Evolutionary conservation across 208 protist species (phyloP), one percentile per base, ranked within the genome.

Genomic region (Wallacemonas sp.): DNA sequence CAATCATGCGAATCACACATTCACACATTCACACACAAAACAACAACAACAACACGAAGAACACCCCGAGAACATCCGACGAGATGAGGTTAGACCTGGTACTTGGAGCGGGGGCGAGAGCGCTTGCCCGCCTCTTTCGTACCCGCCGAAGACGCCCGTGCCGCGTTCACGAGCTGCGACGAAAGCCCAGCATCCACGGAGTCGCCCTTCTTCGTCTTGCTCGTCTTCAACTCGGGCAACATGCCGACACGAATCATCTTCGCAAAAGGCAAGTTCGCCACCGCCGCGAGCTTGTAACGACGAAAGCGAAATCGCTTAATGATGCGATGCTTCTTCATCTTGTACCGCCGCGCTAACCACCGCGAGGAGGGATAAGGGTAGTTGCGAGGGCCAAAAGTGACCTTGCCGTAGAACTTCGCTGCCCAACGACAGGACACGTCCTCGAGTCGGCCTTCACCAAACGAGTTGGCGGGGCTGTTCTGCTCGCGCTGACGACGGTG

Each of bases 231-330:
- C 65, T 94, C 85, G n/a, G 90, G 90, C 47, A 96, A 70, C 90
- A 96, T 93, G n/a, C 87, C 87, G 2, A 96, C 90, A 55, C 90
- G 90, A 56, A 96, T 92, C 90, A 94, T 96, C 70, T 91, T 90
- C 2, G 90, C 84, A 69, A 96, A 96, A 4, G 90, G 90, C 64
- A 96, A 51, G 63, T 96, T 96, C 2, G 90, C 90, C 24, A 96
- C 83, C 30, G 90, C 90, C 9, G 90, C 90, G 1, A 96, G 72
- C 70, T 96, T 96, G 78, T 96, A 96, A 24, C 90, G 86, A 19
- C 90, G 84, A 49, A 94, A 94, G 72, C 90, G 90, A 53, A 93
- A 93, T 28, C 90, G 82, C 74, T 96, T 96, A 21, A 94, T 51
- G 36, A 92, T 94, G 41, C 78, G 77, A 63, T 96, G 90, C 79